Evolutionary conservation across 192 early-diverging fungal species (phyloP).

Genomic region (Backusella psychrophila): DNA sequence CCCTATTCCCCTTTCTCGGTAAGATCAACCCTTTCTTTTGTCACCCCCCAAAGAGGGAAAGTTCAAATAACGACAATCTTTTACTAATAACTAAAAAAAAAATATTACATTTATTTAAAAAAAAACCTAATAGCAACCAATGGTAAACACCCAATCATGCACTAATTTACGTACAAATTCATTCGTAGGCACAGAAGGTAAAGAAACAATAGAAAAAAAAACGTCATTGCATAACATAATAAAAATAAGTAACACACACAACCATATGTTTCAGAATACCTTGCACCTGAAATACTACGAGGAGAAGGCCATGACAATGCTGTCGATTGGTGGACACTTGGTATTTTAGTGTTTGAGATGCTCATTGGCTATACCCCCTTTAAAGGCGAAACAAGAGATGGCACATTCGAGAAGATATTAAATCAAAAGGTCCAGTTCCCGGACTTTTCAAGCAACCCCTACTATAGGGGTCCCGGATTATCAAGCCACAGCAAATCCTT

Average conservation of each 20-base stretch:
- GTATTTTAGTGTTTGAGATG: slow-evolving; percentile 72
- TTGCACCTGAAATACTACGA: slow-evolving; percentile 38
- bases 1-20: slow-evolving; percentile 55
- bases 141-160: slow-evolving; percentile 4
- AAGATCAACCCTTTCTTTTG: slow-evolving; percentile 12
- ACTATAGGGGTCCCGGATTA: slow-evolving; percentile 9
- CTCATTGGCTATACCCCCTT: slow-evolving; percentile 65
- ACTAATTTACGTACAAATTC: neutral
- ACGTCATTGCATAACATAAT: slow-evolving; percentile 71
- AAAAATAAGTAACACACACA: slow-evolving; percentile 75
- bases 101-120: neutral
- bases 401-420: slow-evolving; percentile 75
- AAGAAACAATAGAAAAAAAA: slow-evolving; percentile 76
- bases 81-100: neutral
- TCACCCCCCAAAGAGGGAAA: neutral
- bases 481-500: slow-evolving; percentile 62
- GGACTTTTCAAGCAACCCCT: slow-evolving; percentile 5
- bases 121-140: neutral
- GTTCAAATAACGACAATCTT: neutral
- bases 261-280: slow-evolving; percentile 36
- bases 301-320: slow-evolving; percentile 38
- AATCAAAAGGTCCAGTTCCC: slow-evolving; percentile 80
- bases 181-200: neutral
- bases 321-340: slow-evolving; percentile 75
- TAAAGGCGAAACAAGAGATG: slow-evolving; percentile 59